A percentile compares a stretch with the other conserved stretches of the same genome.
Conservation (phyloP, 1,139 yeast species). For the Pneumocystis oryctolagi region DNA sequence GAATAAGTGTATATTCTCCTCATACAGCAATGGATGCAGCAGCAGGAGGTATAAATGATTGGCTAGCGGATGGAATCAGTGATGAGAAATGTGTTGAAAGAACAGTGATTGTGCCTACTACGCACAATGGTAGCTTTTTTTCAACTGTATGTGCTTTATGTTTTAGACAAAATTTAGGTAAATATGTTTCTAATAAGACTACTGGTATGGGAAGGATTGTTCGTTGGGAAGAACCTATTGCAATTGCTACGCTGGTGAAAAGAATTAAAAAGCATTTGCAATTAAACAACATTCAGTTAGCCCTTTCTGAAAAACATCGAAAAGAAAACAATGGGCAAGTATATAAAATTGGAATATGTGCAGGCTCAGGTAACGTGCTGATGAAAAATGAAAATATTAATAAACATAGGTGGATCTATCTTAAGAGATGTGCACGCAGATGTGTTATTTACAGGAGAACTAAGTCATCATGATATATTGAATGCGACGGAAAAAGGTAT, state of each 20-base stretch:
- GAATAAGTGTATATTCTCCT: conserved; percentile 80
- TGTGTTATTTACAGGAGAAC: conserved; percentile 74
- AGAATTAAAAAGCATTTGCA: conserved; percentile 43
- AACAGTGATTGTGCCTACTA: conserved; percentile 10
- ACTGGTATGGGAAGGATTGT: conserved; percentile 81
- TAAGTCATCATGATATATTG: conserved; percentile 83
- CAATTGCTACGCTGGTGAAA: conserved; percentile 34
- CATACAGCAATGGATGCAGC: conserved; percentile 96
- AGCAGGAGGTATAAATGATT: conserved; percentile 80
- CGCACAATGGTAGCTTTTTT: conserved; percentile 1
- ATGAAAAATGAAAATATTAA: neutral
- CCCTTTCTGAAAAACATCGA: conserved; percentile 29
- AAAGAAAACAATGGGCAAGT: conserved; percentile 25
- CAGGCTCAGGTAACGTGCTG: conserved; percentile 51
- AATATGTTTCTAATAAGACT: conserved; percentile 27
- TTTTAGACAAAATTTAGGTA: conserved; percentile 17
- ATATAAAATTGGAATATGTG: conserved; percentile 66
- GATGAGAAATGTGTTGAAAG: conserved; percentile 20
- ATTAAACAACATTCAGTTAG: conserved; percentile 50
- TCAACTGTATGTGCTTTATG: neutral
- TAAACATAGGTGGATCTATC: conserved; percentile 37
- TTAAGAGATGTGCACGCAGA: conserved; percentile 55
- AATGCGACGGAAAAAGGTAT: conserved; percentile 57
- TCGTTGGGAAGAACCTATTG: conserved; percentile 31
- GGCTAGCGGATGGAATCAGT: conserved; percentile 55